Evolutionary conservation across 225 moss, liverwort and hornwort species (phyloP).

Genomic region (Antitrichia curtipendula): DNA sequence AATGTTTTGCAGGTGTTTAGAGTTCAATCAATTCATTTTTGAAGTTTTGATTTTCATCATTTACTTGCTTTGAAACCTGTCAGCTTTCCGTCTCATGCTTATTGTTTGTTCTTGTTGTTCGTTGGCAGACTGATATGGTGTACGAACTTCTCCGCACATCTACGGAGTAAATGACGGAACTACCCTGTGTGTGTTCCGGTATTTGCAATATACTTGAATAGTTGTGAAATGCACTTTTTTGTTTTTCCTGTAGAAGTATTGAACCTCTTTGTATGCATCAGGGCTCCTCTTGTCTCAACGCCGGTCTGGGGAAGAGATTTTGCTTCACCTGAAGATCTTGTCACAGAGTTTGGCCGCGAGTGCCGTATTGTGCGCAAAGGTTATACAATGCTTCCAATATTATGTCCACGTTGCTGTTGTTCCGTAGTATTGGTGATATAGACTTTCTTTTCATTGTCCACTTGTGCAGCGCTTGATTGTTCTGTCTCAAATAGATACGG

Average conservation of each 20-base stretch:
- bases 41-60: background rate
- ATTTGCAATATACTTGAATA: background rate
- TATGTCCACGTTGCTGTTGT: background rate
- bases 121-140: constrained; percentile 94
- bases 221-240: background rate
- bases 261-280: constrained; percentile 13
- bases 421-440: background rate
- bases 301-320: constrained; percentile 97
- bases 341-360: constrained; percentile 91
- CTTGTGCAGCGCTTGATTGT: background rate
- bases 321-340: constrained; percentile 80
- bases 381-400: background rate
- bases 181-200: background rate
- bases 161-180: constrained; percentile 54
- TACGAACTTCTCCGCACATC: constrained; percentile 95
- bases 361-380: constrained; percentile 97
- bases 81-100: background rate
- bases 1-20: constrained; percentile 78
- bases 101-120: background rate
- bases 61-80: background rate
- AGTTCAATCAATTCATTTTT: background rate
- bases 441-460: background rate
- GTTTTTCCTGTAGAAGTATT: background rate
- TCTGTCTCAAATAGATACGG: background rate
- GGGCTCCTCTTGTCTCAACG: constrained; percentile 79